phyloP scores from a whole-genome alignment of 371 early-diverging fungal genomes.

The Dinochytrium kinnereticum region DNA sequence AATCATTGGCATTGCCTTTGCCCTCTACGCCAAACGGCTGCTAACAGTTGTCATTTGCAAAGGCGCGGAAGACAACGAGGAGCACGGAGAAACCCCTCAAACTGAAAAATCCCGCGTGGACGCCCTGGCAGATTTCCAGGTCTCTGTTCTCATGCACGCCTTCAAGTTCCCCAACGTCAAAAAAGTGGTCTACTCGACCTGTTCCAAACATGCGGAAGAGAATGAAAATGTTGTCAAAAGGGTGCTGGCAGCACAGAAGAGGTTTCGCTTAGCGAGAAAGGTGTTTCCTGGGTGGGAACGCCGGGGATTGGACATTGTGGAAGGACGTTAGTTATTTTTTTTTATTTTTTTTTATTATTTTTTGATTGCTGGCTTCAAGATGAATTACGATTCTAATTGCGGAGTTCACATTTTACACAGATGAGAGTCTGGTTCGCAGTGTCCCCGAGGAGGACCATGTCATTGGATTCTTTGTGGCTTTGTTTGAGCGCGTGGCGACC shows the following conservation, averaged over 20 bases:
- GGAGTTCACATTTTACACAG: background rate
- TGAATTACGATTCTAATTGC: background rate
- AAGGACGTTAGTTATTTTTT: conserved; percentile 20
- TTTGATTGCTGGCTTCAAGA: background rate
- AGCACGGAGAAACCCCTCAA: conserved; percentile 15
- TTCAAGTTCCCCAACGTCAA: conserved; percentile 77
- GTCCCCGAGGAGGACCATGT: conserved; percentile 47
- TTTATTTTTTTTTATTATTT: background rate
- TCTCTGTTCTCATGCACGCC: conserved; percentile 63
- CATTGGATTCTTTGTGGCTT: conserved; percentile 59
- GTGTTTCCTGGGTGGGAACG: conserved; percentile 48
- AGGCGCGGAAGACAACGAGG: conserved; percentile 19
- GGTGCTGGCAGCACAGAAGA: conserved; percentile 30
- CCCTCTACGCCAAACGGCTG: too few species aligned
- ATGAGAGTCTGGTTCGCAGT: conserved; percentile 35
- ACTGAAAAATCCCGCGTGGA: conserved; percentile 62
- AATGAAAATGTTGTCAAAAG: conserved; percentile 93
- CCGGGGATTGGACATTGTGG: conserved; percentile 41
- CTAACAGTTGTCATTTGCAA: too few species aligned
- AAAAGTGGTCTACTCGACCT: conserved; percentile 95
- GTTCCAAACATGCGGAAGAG: conserved; percentile 94
- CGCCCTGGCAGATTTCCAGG: conserved; percentile 63
- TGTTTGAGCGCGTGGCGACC: conserved; percentile 42
- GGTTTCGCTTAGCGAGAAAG: conserved; percentile 37
- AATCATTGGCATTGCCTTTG: too few species aligned